These are phyloP conservation scores for Cladosporium sp. DNA, from an alignment of 2,329 filamentous ascomycete species.

Conservation along the genomic window DNA sequence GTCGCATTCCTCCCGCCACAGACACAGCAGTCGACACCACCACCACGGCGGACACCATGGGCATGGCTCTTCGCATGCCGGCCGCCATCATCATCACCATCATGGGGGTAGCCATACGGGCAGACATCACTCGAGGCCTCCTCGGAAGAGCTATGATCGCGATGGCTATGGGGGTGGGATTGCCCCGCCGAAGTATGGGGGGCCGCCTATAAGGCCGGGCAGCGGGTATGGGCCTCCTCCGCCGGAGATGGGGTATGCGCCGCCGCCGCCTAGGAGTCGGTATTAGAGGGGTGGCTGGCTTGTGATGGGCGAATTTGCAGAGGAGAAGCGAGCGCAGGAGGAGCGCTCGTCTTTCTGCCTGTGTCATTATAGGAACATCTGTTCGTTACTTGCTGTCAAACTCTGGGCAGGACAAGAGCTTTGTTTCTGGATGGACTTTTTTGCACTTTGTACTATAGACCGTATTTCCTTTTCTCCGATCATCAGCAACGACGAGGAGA, in stretches of 20 bases:
- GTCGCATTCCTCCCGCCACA: neutral
- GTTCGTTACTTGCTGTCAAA: too few relatives aligned
- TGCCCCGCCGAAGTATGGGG: neutral
- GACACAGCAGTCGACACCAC: neutral
- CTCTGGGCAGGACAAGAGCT: too few relatives aligned
- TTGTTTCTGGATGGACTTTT: too few relatives aligned
- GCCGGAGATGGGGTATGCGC: conserved; percentile 8
- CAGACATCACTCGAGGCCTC: neutral
- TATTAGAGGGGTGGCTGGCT: neutral
- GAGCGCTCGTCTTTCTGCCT: too few relatives aligned
- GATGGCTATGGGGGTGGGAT: neutral
- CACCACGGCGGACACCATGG: neutral
- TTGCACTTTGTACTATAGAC: too few relatives aligned
- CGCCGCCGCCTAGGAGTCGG: conserved; percentile 2
- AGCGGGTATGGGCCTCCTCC: conserved; percentile 8
- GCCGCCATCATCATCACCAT: neutral
- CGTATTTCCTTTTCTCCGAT: too few relatives aligned
- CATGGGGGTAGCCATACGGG: neutral
- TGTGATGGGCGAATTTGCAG: too few relatives aligned
- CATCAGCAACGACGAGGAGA: too few relatives aligned
- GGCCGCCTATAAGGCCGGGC: neutral
- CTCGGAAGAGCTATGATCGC: conserved; percentile 4
- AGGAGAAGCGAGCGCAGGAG: too few relatives aligned
- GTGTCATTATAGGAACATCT: too few relatives aligned
- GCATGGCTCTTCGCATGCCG: neutral